Evolutionary conservation across 192 early-diverging fungal genomes (phyloP).

Genomic region (Podila epigama): DNA sequence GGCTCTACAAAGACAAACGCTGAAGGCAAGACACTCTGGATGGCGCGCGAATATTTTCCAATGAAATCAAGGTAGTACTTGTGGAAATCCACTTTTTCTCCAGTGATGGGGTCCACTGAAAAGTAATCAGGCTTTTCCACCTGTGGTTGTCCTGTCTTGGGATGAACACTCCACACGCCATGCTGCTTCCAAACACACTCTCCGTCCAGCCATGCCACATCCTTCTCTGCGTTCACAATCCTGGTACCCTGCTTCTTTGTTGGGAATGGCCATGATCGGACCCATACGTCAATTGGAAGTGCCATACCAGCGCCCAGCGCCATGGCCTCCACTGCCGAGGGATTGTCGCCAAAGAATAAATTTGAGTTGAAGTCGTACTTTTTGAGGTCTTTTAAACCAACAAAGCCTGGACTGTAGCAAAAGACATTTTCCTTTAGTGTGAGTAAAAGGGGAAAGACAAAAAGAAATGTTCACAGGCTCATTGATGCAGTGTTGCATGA

Average conservation of each 20-base stretch:
- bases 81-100: constrained; percentile 64
- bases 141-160: constrained; percentile 56
- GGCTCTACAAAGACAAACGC: constrained; percentile 80
- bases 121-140: constrained; percentile 72
- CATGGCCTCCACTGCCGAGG: constrained; percentile 76
- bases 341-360: constrained; percentile 73
- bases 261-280: constrained; percentile 79
- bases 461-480: not conserved
- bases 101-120: constrained; percentile 63
- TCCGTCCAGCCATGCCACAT: constrained; percentile 69
- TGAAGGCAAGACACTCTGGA: constrained; percentile 62
- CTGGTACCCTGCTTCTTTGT: constrained; percentile 61
- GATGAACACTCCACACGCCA: constrained; percentile 75
- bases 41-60: constrained; percentile 65
- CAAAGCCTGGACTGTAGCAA: constrained; percentile 70
- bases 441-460: not conserved
- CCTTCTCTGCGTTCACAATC: constrained; percentile 61
- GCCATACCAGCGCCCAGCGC: constrained; percentile 76
- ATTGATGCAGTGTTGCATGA: constrained; percentile 14
- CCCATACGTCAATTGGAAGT: constrained; percentile 75
- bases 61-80: constrained; percentile 77
- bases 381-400: constrained; percentile 67
- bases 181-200: constrained; percentile 80
- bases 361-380: constrained; percentile 70
- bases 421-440: no score